Percentiles rank a stretch among this genome's conserved stretches.
Conservation (phyloP, 1,284 basidiomycete species). For the Meripilus lineatus region DNA sequence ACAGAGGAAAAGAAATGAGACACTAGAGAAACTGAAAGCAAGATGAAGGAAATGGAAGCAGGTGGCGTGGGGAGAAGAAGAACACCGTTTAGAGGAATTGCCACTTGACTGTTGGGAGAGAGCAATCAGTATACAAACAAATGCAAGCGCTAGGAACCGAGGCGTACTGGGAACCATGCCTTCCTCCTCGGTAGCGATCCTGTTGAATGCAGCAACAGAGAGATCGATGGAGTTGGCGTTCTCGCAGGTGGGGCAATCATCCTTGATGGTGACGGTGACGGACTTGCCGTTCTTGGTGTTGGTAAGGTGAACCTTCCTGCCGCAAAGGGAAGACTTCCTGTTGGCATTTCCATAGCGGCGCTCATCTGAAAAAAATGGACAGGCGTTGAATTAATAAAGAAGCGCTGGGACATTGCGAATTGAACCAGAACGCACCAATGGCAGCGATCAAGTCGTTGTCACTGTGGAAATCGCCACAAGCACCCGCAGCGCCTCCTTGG, state of each 20-base stretch:
- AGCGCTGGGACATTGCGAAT: neutral
- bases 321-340: constrained; percentile 55
- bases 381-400: too few relatives aligned
- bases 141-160: constrained; percentile 4
- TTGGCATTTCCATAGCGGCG: constrained; percentile 47
- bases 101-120: constrained; percentile 41
- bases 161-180: constrained; percentile 62
- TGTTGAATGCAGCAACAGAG: constrained; percentile 67
- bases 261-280: constrained; percentile 65
- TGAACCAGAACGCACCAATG: constrained; percentile 40
- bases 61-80: constrained; percentile 8
- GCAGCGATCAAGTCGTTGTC: constrained; percentile 73
- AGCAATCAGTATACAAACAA: neutral
- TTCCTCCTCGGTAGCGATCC: constrained; percentile 46
- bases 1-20: constrained; percentile 13
- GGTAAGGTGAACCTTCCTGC: constrained; percentile 58
- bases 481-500: constrained; percentile 66
- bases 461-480: constrained; percentile 64
- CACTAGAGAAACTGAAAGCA: constrained; percentile 12
- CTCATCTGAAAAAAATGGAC: constrained; percentile 36
- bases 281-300: constrained; percentile 52
- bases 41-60: constrained; percentile 5
- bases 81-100: constrained; percentile 30
- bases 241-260: constrained; percentile 82
- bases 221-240: constrained; percentile 74